Percentiles rank a stretch among this genome's conserved stretches.
Evolutionary conservation across 371 early-diverging fungal species (phyloP).

Genomic region (Lichtheimia corymbifera): DNA sequence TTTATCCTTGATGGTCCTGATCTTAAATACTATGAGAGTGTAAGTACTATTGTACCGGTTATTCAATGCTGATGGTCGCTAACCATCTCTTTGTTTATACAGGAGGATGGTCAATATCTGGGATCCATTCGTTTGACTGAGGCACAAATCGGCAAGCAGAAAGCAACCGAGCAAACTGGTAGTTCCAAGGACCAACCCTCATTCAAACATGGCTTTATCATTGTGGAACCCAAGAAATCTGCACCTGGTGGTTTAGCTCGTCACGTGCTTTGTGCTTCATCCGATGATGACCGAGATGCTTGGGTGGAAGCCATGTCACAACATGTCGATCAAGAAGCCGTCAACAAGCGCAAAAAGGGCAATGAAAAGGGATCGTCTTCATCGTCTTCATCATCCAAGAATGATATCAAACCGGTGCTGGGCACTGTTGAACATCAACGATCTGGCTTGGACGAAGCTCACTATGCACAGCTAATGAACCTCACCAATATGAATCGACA

Average conservation of each 20-base stretch:
- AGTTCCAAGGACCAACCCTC: constrained; percentile 34
- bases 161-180: constrained; percentile 23
- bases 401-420: constrained; percentile 22
- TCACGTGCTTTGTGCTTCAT: constrained; percentile 87
- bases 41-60: constrained; percentile 46
- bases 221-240: constrained; percentile 69
- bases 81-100: neutral
- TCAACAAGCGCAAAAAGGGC: constrained; percentile 4
- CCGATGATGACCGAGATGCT: constrained; percentile 82
- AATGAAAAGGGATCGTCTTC: constrained; percentile 4
- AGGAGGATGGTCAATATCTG: constrained; percentile 60
- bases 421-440: neutral
- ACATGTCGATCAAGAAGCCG: constrained; percentile 42
- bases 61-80: neutral
- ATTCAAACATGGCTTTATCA: constrained; percentile 76
- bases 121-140: constrained; percentile 54
- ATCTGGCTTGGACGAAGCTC: neutral
- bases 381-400: constrained; percentile 7
- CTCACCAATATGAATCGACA: constrained; percentile 8
- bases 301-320: constrained; percentile 74
- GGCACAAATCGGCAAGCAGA: constrained; percentile 59
- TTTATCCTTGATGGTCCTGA: constrained; percentile 63
- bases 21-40: constrained; percentile 73
- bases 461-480: constrained; percentile 3
- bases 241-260: constrained; percentile 58